Base-by-base conservation (phyloP, 176 grass and related monocot species). In the Triticum turgidum region DNA sequence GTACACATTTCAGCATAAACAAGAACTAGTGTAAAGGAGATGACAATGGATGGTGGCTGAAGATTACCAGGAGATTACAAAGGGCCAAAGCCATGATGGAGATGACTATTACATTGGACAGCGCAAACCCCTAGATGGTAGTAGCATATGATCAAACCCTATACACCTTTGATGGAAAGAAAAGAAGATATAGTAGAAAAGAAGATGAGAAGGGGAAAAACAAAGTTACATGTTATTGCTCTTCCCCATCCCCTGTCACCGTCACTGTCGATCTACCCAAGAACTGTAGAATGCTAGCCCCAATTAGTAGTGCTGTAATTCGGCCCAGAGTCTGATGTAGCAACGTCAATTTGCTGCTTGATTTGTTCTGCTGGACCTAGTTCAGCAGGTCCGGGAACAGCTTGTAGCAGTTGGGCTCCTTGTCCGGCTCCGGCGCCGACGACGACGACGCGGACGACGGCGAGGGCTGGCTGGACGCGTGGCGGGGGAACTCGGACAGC, bases 321-420 rank as follows among this genome's bases (percentile, higher is more conserved):
- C 67, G 54, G 63, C 47, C 29, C 79, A 11, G 79, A 27, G 81
- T 38, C 49, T 65, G 75, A 25, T 25, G 75, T 56, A 41, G 64
- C 59, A 81, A 42, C 15, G 33, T 34, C 32, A 34, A 27, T 38
- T 8, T 44, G 59, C 18, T 74, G 68, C 22, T 18, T 47, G 47
- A n/a, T 22, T 12, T 29, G 2, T 9, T 9, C 22, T 1, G 3
- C 73, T 30, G 24, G 3, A 41, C 49, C 83, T 62, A 98, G 64
- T 87, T 94, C 42, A 98, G 84, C 70, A 96, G 90, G 86, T 94
- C 90, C 18, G 94, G 94, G 88, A 98, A 92, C 24, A 98, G 84
- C 86, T 94, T 94, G 88, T 95, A 93, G 85, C 89, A 92, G 67
- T 78, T 85, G 73, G 89, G 73, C 85, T 88, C 91, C 78, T 87